A percentile compares a stretch with the other conserved stretches of the same genome.
Evolutionary conservation across 768 basidiomycete genomes (phyloP).

Genomic region (Candolleomyces eurysporus): DNA sequence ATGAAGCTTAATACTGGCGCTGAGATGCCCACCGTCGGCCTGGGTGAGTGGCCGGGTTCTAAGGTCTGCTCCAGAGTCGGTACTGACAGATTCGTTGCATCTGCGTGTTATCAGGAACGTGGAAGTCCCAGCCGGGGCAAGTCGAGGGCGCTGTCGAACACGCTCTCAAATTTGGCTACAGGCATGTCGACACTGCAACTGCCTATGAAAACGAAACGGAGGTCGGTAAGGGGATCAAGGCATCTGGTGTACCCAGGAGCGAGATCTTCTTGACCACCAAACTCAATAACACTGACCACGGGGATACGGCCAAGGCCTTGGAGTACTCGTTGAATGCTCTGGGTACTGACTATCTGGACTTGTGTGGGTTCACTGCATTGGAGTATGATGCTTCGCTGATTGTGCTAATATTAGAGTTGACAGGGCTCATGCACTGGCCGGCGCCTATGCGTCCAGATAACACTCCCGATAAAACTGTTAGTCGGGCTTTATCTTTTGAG

Average conservation of each 20-base stretch:
- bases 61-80: not conserved
- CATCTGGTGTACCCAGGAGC: slow-evolving; percentile 67
- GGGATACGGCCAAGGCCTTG: slow-evolving; percentile 57
- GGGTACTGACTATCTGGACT: slow-evolving; percentile 74
- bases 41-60: slow-evolving; percentile 38
- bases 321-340: slow-evolving; percentile 66
- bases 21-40: slow-evolving; percentile 71
- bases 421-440: slow-evolving; percentile 84
- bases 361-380: slow-evolving; percentile 45
- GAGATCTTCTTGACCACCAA: slow-evolving; percentile 83
- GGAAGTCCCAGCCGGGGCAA: slow-evolving; percentile 69
- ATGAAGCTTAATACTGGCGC: slow-evolving; percentile 76
- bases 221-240: slow-evolving; percentile 78
- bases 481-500: slow-evolving; percentile 1
- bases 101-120: slow-evolving; percentile 52
- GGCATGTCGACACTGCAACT: slow-evolving; percentile 67
- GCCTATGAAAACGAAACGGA: slow-evolving; percentile 75
- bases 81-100: not conserved
- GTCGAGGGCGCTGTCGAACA: slow-evolving; percentile 73
- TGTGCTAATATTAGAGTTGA: not conserved
- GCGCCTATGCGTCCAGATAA: slow-evolving; percentile 63
- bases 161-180: slow-evolving; percentile 76
- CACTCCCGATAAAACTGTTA: slow-evolving; percentile 44
- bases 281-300: slow-evolving; percentile 63
- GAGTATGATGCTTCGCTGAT: not conserved